phyloP scores from a whole-genome alignment of 805 yeast genomes.

The Sugiyamaella smithiae region DNA sequence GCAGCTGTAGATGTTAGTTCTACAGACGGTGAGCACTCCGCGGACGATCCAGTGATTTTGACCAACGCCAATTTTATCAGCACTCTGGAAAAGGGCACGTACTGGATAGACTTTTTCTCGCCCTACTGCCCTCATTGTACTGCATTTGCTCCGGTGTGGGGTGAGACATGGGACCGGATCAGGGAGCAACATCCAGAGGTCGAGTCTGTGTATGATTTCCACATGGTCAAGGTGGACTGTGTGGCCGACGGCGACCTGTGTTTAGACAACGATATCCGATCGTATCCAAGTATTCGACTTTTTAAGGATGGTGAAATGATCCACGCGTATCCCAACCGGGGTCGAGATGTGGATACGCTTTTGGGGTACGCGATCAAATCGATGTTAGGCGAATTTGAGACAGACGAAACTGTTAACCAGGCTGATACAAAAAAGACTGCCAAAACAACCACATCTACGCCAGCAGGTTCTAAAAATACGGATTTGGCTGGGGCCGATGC shows the following conservation, averaged over 20 bases:
- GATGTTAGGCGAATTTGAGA: conserved; percentile 4
- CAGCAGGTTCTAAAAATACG: background rate
- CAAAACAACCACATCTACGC: background rate
- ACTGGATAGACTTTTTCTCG: conserved; percentile 84
- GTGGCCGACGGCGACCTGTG: conserved; percentile 85
- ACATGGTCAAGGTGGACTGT: conserved; percentile 74
- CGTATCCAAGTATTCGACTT: conserved; percentile 70
- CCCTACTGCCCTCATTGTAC: conserved; percentile 88
- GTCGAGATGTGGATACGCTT: conserved; percentile 8
- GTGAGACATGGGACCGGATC: conserved; percentile 54
- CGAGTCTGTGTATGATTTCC: conserved; percentile 49
- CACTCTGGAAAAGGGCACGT: conserved; percentile 50
- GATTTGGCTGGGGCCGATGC: background rate
- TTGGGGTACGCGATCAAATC: conserved; percentile 4
- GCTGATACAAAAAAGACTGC: conserved; percentile 8
- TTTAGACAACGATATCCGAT: conserved; percentile 54
- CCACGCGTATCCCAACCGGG: conserved; percentile 3
- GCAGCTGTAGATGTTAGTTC: conserved; percentile 1
- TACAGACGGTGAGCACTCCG: too few species aligned
- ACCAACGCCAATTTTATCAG: conserved; percentile 50
- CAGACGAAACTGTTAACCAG: conserved; percentile 3
- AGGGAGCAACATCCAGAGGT: conserved; percentile 53
- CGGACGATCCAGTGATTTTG: conserved; percentile 53
- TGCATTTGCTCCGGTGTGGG: conserved; percentile 80
- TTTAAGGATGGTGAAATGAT: conserved; percentile 41